Base-by-base conservation (phyloP, 257 asterid species). In the Gardenia jasminoides region DNA sequence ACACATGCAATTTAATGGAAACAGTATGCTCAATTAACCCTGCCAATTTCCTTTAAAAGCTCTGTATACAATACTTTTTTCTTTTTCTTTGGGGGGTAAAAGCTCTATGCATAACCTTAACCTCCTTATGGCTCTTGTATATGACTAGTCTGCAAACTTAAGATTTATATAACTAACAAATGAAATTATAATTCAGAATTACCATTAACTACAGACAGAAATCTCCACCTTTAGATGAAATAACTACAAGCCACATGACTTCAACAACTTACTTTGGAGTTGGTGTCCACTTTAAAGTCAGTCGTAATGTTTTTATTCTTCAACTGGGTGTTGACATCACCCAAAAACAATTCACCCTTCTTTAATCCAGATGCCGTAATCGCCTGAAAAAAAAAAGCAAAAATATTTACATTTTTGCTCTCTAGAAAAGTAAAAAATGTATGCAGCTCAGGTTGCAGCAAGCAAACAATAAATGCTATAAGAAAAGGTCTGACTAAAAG, bases 291-390 rank as follows among this genome's bases (percentile, higher is more conserved):
- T 91, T 91, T 91, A 44, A 92, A 77, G 65, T 92, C 96, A 52
- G 96, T 87, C 13, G 97, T 92, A 86, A 92, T 84, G 86, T 91
- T 92, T 83, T 89, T 88, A 89, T 89, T 92, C 88, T 80, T 91
- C 85, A 91, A 80, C 88, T 88, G 89, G 70, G 94, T 85, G 87
- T 75, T 89, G 44, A 92, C 86, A 59, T 92, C 97, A 68, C 93
- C 97, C 75, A 91, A 78, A 76, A 89, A 83, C 71, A 82, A 11
- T 44, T 92, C 97, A 8, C 94, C 97, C 81, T 89, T 87, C 88
- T 78, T 91, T 24, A 87, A 85, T 77, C 94, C 97, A 67, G 96
- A 79, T 33, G 97, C 89, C 33, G 96, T 88, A 75, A 92, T 89
- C 73, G 93, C 96, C 96, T 92, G 82, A 31, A 67, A 67, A 76